Conservation (phyloP, 1,284 basidiomycete species). For the Xerocomus amazonicus region DNA sequence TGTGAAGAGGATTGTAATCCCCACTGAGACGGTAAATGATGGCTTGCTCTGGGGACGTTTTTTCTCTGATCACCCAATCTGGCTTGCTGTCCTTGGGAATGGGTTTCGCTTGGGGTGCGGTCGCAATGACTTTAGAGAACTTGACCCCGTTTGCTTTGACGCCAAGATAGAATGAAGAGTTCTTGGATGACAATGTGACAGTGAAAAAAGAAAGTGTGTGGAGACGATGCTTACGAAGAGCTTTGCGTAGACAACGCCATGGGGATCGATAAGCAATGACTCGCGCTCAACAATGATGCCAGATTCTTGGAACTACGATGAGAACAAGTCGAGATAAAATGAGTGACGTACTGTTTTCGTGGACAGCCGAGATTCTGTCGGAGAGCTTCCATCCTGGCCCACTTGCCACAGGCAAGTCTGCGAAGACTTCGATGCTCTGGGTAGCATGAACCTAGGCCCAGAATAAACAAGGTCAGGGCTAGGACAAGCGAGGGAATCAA, state of each 20-base stretch:
- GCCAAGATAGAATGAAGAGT: slow-evolving; percentile 70
- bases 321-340: background rate
- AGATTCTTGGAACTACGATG: slow-evolving; percentile 47
- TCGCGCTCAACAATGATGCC: slow-evolving; percentile 73
- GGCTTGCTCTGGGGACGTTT: slow-evolving; percentile 74
- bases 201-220: background rate
- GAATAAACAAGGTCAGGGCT: background rate
- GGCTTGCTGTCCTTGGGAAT: slow-evolving; percentile 66
- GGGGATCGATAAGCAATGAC: slow-evolving; percentile 56
- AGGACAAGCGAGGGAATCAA: background rate
- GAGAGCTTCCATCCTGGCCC: slow-evolving; percentile 66
- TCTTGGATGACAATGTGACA: slow-evolving; percentile 36
- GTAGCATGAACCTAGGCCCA: slow-evolving; percentile 60
- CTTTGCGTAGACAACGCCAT: slow-evolving; percentile 64
- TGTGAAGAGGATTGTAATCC: slow-evolving; percentile 84
- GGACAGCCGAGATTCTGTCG: slow-evolving; percentile 57
- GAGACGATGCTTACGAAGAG: slow-evolving; percentile 50
- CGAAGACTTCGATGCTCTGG: slow-evolving; percentile 71
- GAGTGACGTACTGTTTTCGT: slow-evolving; percentile 65
- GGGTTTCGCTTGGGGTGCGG: slow-evolving; percentile 63
- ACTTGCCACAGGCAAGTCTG: slow-evolving; percentile 61
- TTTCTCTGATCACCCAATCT: slow-evolving; percentile 65
- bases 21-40: slow-evolving; percentile 76
- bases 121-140: slow-evolving; percentile 66
- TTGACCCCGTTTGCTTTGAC: slow-evolving; percentile 67